These are phyloP conservation scores for Lachancea sp. DNA, from an alignment of 805 yeast species.

Conservation along the genomic window DNA sequence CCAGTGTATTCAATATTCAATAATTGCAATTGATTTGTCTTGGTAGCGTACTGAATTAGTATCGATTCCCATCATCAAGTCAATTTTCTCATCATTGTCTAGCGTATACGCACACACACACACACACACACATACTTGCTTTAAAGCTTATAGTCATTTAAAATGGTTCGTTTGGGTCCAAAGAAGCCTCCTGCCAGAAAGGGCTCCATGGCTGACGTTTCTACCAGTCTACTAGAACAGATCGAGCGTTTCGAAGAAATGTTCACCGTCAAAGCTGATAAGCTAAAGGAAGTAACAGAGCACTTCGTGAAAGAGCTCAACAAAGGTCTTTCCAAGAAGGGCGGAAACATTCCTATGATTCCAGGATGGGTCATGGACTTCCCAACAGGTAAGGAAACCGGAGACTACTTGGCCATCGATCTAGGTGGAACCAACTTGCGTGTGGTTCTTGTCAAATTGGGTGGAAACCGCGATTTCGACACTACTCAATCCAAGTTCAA, in stretches of 20 bases:
- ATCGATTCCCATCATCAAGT: too few species aligned
- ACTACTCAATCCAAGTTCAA: constrained; percentile 81
- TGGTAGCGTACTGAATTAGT: too few species aligned
- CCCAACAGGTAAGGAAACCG: constrained; percentile 89
- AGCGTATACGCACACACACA: neutral
- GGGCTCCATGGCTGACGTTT: constrained; percentile 62
- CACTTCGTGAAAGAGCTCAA: constrained; percentile 76
- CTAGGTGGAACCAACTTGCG: constrained; percentile 96
- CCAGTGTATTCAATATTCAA: too few species aligned
- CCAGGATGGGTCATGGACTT: constrained; percentile 94
- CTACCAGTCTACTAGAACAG: constrained; percentile 53
- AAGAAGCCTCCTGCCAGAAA: constrained; percentile 75
- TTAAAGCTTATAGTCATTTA: too few species aligned
- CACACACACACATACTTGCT: too few species aligned
- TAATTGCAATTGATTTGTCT: too few species aligned
- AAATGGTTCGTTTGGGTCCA: constrained; percentile 81
- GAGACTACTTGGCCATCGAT: constrained; percentile 88
- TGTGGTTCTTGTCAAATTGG: constrained; percentile 78
- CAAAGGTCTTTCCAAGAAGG: constrained; percentile 67
- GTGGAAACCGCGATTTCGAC: constrained; percentile 80
- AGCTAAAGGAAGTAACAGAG: constrained; percentile 57
- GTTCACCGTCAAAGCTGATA: constrained; percentile 56
- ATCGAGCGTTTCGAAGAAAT: constrained; percentile 51
- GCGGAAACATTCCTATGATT: constrained; percentile 93
- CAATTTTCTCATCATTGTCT: too few species aligned